These are phyloP conservation scores for Aquilaria yunnanensis DNA, from an alignment of 345 rosid genomes.

Conservation along the genomic window DNA sequence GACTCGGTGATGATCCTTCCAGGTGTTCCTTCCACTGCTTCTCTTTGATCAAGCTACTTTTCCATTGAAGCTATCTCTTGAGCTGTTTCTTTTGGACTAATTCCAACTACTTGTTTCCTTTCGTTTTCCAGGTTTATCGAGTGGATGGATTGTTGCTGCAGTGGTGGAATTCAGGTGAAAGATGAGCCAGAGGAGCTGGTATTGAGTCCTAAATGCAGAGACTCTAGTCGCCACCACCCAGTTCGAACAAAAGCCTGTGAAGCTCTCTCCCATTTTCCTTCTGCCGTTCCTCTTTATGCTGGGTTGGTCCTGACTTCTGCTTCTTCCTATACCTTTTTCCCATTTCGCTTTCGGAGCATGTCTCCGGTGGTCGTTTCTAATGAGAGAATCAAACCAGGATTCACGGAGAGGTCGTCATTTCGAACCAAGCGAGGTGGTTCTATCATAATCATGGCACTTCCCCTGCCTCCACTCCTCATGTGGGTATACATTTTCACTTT, in stretches of 20 bases:
- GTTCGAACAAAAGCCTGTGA: constrained; percentile 54
- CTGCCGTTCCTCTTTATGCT: constrained; percentile 57
- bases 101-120: background rate
- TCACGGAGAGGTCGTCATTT: constrained; percentile 73
- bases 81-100: background rate
- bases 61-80: background rate
- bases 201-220: constrained; percentile 44
- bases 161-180: constrained; percentile 31
- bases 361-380: constrained; percentile 4
- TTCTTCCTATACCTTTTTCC: background rate
- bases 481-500: constrained; percentile 18
- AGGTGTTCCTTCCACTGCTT: constrained; percentile 23
- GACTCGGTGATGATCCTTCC: constrained; percentile 75
- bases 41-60: background rate
- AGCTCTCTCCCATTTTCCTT: constrained; percentile 57
- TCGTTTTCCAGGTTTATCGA: constrained; percentile 50
- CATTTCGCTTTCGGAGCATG: background rate
- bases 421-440: constrained; percentile 59
- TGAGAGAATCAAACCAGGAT: constrained; percentile 33
- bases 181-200: constrained; percentile 12
- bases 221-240: constrained; percentile 37
- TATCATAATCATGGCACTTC: constrained; percentile 13
- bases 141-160: constrained; percentile 82
- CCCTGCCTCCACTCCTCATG: constrained; percentile 30
- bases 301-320: constrained; percentile 34